phyloP scores from a whole-genome alignment of 2,329 filamentous ascomycete species.

The Pseudocercospora macadamiae region DNA sequence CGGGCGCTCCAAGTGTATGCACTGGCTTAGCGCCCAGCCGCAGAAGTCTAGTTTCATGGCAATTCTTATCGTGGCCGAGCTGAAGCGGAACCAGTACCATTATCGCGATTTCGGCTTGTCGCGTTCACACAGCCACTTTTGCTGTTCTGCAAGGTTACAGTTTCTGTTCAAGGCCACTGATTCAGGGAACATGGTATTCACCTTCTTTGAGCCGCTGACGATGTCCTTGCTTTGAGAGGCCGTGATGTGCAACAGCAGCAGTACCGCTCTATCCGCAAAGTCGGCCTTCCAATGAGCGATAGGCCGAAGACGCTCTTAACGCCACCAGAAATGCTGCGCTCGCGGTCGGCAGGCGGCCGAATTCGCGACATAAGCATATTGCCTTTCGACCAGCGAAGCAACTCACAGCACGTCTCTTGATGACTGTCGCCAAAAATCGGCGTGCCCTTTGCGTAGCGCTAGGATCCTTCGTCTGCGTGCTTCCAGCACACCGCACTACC shows the following conservation, averaged over 20 bases:
- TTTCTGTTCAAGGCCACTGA: not conserved
- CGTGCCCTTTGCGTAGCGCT: slow-evolving; percentile 2
- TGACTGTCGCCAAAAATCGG: slow-evolving; percentile 4
- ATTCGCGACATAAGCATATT: slow-evolving; percentile 7
- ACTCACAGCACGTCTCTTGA: slow-evolving; percentile 1
- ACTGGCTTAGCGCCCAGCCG: not conserved
- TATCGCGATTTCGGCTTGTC: not conserved
- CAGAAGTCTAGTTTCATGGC: not conserved
- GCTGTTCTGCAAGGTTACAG: not conserved
- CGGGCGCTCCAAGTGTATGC: not conserved
- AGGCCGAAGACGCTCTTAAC: not conserved
- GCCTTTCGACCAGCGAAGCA: slow-evolving; percentile 9
- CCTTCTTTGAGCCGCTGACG: not conserved
- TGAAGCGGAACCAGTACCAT: not conserved
- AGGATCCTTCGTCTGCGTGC: slow-evolving; percentile 2
- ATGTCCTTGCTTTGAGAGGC: not conserved
- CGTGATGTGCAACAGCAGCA: not conserved
- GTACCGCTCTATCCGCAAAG: not conserved
- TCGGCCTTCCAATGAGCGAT: slow-evolving; percentile 1
- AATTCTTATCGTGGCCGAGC: not conserved
- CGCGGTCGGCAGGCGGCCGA: not conserved
- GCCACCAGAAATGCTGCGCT: not conserved
- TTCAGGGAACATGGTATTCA: not conserved
- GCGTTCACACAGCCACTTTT: not conserved
- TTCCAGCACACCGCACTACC: slow-evolving; percentile 2